Evolutionary conservation across 768 basidiomycete genomes (phyloP).

Genomic region (Infundibulicybe gibba): DNA sequence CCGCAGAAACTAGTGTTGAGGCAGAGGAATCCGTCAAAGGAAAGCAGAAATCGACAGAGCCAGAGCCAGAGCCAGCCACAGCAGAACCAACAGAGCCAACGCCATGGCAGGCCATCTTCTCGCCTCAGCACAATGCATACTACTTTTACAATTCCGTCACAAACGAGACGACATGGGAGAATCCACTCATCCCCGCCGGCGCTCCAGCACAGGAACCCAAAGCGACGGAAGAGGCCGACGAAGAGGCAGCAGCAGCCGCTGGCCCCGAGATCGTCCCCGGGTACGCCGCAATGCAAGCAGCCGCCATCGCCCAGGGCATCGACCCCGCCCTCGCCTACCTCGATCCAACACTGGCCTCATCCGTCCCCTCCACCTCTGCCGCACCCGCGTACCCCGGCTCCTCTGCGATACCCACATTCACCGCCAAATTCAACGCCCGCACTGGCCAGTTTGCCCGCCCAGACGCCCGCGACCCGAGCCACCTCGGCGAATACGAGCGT

Average conservation of each 20-base stretch:
- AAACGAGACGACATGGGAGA: conserved; percentile 80
- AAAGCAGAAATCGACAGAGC: not conserved
- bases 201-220: conserved; percentile 4
- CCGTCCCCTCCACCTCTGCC: conserved; percentile 16
- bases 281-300: conserved; percentile 57
- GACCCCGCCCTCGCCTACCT: conserved; percentile 79
- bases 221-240: conserved; percentile 20
- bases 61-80: not conserved
- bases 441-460: conserved; percentile 70
- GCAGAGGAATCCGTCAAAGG: too few relatives aligned
- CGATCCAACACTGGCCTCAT: conserved; percentile 64
- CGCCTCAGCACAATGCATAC: conserved; percentile 74
- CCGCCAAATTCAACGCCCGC: conserved; percentile 79
- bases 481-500: conserved; percentile 78
- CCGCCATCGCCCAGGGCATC: conserved; percentile 76
- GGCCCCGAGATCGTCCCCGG: conserved; percentile 17
- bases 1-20: too few relatives aligned
- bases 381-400: conserved; percentile 25
- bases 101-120: conserved; percentile 81
- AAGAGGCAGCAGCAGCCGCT: conserved; percentile 16
- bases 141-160: conserved; percentile 81
- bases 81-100: conserved; percentile 4
- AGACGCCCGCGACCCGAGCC: conserved; percentile 69
- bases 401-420: conserved; percentile 36
- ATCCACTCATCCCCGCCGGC: conserved; percentile 51